Evolutionary conservation across 1,284 basidiomycete species (phyloP).

Genomic region (Apiotrichum laibachii): DNA sequence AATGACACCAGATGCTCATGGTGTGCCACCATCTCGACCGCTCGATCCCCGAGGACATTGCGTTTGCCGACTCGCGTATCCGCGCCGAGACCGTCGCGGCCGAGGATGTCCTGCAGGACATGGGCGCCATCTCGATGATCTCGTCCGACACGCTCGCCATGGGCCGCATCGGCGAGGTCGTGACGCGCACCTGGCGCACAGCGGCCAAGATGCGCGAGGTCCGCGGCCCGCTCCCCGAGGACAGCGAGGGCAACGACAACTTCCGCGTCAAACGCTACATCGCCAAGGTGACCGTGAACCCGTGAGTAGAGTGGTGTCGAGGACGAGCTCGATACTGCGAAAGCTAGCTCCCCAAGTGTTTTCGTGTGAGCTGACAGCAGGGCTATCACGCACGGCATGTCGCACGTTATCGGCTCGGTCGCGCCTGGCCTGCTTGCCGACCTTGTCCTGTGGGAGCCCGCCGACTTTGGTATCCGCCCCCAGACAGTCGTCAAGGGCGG

Average conservation of each 20-base stretch:
- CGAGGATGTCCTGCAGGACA: constrained; percentile 94
- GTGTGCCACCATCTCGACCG: constrained; percentile 83
- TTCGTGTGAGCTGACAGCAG: constrained; percentile 53
- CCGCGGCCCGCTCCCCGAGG: constrained; percentile 72
- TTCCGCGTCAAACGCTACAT: constrained; percentile 96
- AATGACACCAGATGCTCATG: constrained; percentile 79
- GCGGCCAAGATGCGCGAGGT: constrained; percentile 89
- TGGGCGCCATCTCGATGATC: constrained; percentile 93
- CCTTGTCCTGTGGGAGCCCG: constrained; percentile 89
- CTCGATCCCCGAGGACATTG: constrained; percentile 86
- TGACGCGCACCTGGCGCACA: constrained; percentile 91
- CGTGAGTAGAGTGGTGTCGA: constrained; percentile 71
- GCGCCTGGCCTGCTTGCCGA: constrained; percentile 83
- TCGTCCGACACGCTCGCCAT: constrained; percentile 95
- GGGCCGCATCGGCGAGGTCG: constrained; percentile 95
- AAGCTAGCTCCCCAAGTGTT: no score
- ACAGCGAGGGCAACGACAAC: constrained; percentile 71
- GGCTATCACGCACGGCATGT: constrained; percentile 90
- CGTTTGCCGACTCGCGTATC: constrained; percentile 97
- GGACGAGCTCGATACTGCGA: no score
- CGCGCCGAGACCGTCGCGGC: constrained; percentile 95
- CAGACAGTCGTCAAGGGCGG: constrained; percentile 94
- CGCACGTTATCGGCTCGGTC: constrained; percentile 81
- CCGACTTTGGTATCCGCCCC: constrained; percentile 86
- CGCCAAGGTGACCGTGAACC: constrained; percentile 96